A percentile compares a stretch with the other conserved stretches of the same genome.
phyloP scores from a whole-genome alignment of 1,139 yeast genomes.

The Torulaspora globosa region DNA sequence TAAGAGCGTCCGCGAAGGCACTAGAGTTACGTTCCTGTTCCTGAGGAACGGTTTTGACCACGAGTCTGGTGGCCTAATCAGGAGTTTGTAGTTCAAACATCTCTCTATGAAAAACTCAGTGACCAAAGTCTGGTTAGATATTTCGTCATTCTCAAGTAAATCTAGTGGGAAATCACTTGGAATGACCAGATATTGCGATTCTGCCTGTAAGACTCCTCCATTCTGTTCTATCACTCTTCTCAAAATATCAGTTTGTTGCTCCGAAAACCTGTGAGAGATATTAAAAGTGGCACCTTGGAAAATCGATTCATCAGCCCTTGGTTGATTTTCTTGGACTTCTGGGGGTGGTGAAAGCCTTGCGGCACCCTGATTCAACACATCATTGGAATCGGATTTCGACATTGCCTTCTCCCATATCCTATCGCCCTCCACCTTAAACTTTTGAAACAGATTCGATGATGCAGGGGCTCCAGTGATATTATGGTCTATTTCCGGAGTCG shows the following conservation, averaged over 20 bases:
- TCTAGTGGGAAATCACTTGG: conserved; percentile 25
- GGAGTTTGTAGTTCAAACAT: conserved; percentile 55
- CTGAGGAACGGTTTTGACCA: conserved; percentile 67
- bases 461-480: conserved; percentile 24
- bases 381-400: conserved; percentile 8
- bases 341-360: conserved; percentile 1
- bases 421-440: conserved; percentile 27
- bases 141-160: neutral
- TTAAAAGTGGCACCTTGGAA: conserved; percentile 19
- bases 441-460: conserved; percentile 13
- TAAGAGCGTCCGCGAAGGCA: conserved; percentile 15
- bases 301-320: conserved; percentile 3
- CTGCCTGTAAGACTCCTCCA: conserved; percentile 20
- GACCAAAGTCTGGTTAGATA: conserved; percentile 30
- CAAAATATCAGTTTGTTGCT: conserved; percentile 23
- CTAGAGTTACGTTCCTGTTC: conserved; percentile 37
- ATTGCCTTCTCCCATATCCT: conserved; percentile 30
- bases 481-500: conserved; percentile 2
- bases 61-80: conserved; percentile 48
- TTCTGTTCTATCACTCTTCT: conserved; percentile 28
- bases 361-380: neutral
- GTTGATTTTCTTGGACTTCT: neutral
- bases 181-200: conserved; percentile 16
- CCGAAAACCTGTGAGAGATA: conserved; percentile 21
- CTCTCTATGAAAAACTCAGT: conserved; percentile 91